Base-by-base conservation (phyloP, 2,329 filamentous ascomycete species). In the Paecilomyces sp. region DNA sequence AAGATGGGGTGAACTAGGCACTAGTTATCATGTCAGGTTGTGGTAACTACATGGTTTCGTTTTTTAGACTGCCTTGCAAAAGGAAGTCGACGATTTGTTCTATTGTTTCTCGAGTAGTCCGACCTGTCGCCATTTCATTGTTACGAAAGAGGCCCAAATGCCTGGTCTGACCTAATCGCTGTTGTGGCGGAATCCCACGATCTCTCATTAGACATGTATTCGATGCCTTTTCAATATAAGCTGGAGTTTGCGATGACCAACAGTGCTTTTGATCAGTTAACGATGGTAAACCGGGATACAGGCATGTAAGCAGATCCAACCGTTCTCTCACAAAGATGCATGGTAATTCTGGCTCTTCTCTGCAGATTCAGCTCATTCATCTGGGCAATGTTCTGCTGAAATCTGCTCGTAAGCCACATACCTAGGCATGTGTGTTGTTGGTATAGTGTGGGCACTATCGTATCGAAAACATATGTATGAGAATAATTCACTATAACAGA, bases 151-250 rank as follows among this genome's bases (percentile, higher is more conserved):
- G 54, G 54, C 30, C 33, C 55, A 47, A 50, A 54, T 9, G 65
- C 64, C 15, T 69, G 66, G 64, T 55, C 55, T 6, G 67, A 67
- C 1, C 59, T 72, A 5, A 57, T 11, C 1, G 51, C 57, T 1
- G 64, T 75, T n/a, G 62, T 74, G 36, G n/a, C 60, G 3, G 66
- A 73, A 2, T 70, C 71, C 0, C 66, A 69, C 18, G 57, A 56
- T 0, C 64, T 74, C 11, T 67, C 67, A 0, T 11, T 72, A 0
- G 63, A 67, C 3, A 68, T 75, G 63, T 65, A 66, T 55, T 67
- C 65, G 1, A 57, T 63, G 5, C 67, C 70, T 1, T 66, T 69
- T 24, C 67, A 69, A 18, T 71, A 70, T 53, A 58, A 61, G 1
- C 60, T 68, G 22, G 65, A 67, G 9, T 72, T 70, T 41, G 65